These are phyloP conservation scores for Beauveria pseudobassiana DNA, from an alignment of 2,329 filamentous ascomycete species.

Conservation along the genomic window DNA sequence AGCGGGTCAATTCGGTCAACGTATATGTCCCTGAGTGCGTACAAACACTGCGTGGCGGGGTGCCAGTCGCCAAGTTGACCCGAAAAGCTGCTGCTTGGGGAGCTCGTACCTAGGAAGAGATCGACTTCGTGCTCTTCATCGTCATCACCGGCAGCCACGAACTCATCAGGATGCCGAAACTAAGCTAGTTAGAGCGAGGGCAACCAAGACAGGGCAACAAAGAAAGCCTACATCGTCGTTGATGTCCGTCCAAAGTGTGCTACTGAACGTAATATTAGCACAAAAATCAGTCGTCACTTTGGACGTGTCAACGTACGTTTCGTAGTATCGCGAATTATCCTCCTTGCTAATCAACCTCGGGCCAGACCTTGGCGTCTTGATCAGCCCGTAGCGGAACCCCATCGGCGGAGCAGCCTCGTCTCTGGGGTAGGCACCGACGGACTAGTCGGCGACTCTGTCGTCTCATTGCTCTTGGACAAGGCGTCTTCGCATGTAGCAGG, in stretches of 20 bases:
- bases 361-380: background rate
- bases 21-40: slow-evolving; percentile 17
- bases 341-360: slow-evolving; percentile 3
- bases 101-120: background rate
- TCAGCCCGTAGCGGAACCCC: background rate
- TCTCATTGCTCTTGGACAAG: background rate
- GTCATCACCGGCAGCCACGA: background rate
- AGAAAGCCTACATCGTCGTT: slow-evolving; percentile 50
- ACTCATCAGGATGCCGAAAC: slow-evolving; percentile 7
- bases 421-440: background rate
- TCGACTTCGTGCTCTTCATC: background rate
- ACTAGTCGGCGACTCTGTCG: background rate
- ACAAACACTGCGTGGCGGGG: background rate
- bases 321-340: slow-evolving; percentile 11
- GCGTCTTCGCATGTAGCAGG: background rate
- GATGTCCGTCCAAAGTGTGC: slow-evolving; percentile 61
- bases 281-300: slow-evolving; percentile 33
- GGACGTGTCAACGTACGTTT: background rate
- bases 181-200: background rate
- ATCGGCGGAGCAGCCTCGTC: background rate
- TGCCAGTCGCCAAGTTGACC: background rate
- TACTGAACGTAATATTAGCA: slow-evolving; percentile 21
- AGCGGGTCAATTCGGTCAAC: slow-evolving; percentile 30
- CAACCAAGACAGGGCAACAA: background rate
- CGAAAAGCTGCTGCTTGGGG: background rate